Percentiles rank a stretch among this genome's conserved stretches.
Evolutionary conservation across 1,139 yeast species (phyloP).

Genomic region (Yamadazyma membranifaciens): DNA sequence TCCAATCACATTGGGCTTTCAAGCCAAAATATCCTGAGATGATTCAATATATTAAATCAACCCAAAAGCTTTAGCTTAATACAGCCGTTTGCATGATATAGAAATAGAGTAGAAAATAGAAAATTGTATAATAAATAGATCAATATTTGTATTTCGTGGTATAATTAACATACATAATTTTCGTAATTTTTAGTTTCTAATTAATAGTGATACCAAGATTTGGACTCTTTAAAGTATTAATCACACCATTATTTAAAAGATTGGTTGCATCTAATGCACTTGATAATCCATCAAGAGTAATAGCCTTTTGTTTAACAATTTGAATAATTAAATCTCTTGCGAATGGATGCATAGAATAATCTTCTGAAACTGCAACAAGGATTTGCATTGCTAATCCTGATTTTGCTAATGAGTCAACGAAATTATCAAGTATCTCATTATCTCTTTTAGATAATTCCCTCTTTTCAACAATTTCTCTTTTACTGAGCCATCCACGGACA

Average conservation of each 20-base stretch:
- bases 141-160: too few relatives aligned
- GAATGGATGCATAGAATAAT: slow-evolving; percentile 17
- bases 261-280: slow-evolving; percentile 18
- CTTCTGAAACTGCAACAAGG: slow-evolving; percentile 16
- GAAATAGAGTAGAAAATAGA: too few relatives aligned
- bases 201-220: slow-evolving; percentile 8
- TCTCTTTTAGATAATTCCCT: slow-evolving; percentile 21
- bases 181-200: slow-evolving; percentile 1
- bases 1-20: slow-evolving; percentile 12
- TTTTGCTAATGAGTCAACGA: slow-evolving; percentile 25
- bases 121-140: too few relatives aligned
- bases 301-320: slow-evolving; percentile 18
- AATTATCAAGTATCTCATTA: slow-evolving; percentile 21
- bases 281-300: slow-evolving; percentile 16
- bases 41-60: slow-evolving; percentile 10
- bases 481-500: slow-evolving; percentile 14
- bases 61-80: slow-evolving; percentile 1
- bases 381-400: slow-evolving; percentile 32
- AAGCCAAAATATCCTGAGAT: slow-evolving; percentile 13
- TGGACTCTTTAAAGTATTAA: slow-evolving; percentile 16
- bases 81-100: background rate
- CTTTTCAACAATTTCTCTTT: slow-evolving; percentile 11
- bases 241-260: slow-evolving; percentile 18
- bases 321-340: slow-evolving; percentile 19
- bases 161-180: background rate